Percentiles rank a stretch among this genome's conserved stretches.
Evolutionary conservation across 306 rosid genomes (phyloP).

Genomic region (Macrotyloma uniflorum): DNA sequence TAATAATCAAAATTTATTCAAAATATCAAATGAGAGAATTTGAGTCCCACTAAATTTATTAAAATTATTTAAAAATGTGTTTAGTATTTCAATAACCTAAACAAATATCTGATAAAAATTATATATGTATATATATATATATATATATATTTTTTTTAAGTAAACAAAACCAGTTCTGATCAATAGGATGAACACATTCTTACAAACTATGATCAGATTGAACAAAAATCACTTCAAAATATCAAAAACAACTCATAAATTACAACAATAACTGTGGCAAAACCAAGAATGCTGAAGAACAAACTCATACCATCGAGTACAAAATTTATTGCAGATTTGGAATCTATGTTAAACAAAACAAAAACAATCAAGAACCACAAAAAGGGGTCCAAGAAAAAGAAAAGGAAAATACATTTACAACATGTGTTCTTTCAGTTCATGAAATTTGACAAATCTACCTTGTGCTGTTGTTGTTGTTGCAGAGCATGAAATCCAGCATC

Average conservation of each 20-base stretch:
- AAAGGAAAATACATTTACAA: background rate
- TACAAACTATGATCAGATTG: background rate
- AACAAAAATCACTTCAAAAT: conserved; percentile 1
- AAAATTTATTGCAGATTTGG: background rate
- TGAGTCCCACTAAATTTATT: too few relatives aligned
- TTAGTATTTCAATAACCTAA: too few relatives aligned
- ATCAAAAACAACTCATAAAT: background rate
- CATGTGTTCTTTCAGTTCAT: too few relatives aligned
- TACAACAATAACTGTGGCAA: conserved; percentile 20
- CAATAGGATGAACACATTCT: background rate
- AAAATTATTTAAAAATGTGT: too few relatives aligned
- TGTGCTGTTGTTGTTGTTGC: conserved; percentile 41
- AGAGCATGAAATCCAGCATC: conserved; percentile 63
- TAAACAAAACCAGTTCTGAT: background rate
- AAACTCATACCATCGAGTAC: background rate
- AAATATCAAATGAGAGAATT: too few relatives aligned
- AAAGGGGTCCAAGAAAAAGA: background rate
- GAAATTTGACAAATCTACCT: background rate
- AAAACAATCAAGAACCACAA: background rate
- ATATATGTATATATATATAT: too few relatives aligned
- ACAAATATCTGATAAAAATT: too few relatives aligned
- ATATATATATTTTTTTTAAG: too few relatives aligned
- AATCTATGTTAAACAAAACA: background rate
- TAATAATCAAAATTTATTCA: too few relatives aligned
- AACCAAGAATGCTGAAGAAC: background rate